Evolutionary conservation across 169 alveolate species (phyloP).

Genomic region (Blepharisma undulans): DNA sequence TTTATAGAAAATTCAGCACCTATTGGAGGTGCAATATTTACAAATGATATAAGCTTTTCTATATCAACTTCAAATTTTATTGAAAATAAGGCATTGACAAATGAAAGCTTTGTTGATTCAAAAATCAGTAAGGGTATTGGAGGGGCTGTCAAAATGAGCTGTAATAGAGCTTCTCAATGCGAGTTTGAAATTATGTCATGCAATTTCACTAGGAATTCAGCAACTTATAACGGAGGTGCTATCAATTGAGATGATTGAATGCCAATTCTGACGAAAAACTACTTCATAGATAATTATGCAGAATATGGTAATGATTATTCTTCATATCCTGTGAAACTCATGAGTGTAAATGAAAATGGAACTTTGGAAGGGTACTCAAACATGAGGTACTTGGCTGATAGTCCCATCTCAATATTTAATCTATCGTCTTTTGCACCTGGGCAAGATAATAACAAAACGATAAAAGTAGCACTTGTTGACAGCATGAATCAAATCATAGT

Average conservation of each 20-base stretch:
- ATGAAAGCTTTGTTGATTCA: neutral
- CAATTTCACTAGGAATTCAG: neutral
- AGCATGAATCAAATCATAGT: neutral
- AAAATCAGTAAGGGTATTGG: neutral
- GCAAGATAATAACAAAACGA: neutral
- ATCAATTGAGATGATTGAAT: neutral
- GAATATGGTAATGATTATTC: neutral
- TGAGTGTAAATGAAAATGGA: neutral
- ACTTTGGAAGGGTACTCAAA: neutral
- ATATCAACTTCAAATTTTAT: neutral
- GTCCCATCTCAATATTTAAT: neutral
- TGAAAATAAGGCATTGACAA: neutral
- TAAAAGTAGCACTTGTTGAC: neutral
- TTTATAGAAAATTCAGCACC: neutral
- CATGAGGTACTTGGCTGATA: neutral
- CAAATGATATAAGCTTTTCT: neutral
- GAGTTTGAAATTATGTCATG: neutral
- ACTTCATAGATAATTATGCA: neutral
- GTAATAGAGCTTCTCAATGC: neutral
- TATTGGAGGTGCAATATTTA: neutral
- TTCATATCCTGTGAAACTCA: constrained; percentile 4
- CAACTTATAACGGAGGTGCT: constrained; percentile 13
- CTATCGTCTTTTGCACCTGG: neutral
- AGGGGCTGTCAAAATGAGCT: neutral
- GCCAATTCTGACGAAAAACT: neutral